Evolutionary conservation across 108 stramenopile species (phyloP), one percentile per base, ranked within the genome.

Genomic region (Nitzschia palea): DNA sequence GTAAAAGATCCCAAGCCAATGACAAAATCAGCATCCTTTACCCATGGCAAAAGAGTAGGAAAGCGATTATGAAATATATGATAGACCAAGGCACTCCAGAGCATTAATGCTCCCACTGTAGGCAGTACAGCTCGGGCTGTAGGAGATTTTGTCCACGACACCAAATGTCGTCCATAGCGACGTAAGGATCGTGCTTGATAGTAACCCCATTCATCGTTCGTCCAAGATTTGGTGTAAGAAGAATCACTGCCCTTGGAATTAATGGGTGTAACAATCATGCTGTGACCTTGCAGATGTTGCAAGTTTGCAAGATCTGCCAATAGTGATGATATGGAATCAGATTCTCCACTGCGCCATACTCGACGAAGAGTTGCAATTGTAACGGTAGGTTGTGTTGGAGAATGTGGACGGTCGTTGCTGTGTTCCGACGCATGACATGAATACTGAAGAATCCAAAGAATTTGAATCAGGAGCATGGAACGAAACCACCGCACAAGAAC

Each of bases 191-290:
- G 31, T 14, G 35, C 20, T 33, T 65, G 64, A 48, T 73, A 67
- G 4, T 35, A 22, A 34, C 60, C 48, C 76, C 76, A 77, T 28
- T 71, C 70, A 33, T 44, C 70, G 37, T 61, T 65, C n/a, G 64
- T 77, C 76, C 76, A 77, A 8, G 48, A 57, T 32, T 61, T 71
- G 45, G 70, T 77, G 40, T 71, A 77, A 0, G 68, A 73, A 3
- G 65, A 67, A 60, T 68, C 71, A 26, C 59, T 4, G 8, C 31
- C 14, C 37, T 60, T 12, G 44, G 51, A 26, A 60, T 57, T 6
- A 47, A 32, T 29, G 34, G 52, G n/a, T 34, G 42, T n/a, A 68
- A 48, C 0, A 68, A 29, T 4, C 34, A 28, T 26, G 44, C 4
- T 27, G 44, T 51, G 20, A n/a, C n/a, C 44, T 32, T 35, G 14